Conservation (phyloP, 768 basidiomycete genomes). For the Tylopilus plumbeoviolaceoides region DNA sequence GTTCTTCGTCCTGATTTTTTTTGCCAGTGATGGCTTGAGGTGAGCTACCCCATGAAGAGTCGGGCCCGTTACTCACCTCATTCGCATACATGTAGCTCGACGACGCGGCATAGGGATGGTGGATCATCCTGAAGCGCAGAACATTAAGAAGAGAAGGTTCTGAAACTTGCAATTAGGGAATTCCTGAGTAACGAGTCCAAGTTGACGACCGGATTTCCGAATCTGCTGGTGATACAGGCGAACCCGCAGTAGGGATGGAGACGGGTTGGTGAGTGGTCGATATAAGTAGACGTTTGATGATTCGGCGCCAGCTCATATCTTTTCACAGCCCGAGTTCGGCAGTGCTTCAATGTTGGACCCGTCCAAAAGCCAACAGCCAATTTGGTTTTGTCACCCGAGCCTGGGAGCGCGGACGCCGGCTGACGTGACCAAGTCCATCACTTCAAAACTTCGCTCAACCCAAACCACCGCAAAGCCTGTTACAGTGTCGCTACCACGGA, state of each 20-base stretch:
- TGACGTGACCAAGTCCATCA: no score
- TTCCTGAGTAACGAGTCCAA: background rate
- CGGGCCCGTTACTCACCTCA: constrained; percentile 13
- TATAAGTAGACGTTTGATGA: no score
- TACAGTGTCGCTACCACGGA: no score
- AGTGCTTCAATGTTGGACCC: no score
- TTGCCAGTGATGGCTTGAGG: background rate
- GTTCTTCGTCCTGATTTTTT: constrained; percentile 10
- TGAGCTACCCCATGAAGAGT: background rate
- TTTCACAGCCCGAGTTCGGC: no score
- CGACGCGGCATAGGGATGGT: constrained; percentile 28
- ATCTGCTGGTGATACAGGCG: background rate
- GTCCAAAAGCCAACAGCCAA: no score
- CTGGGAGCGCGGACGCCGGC: no score
- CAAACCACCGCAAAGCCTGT: no score
- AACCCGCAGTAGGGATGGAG: background rate
- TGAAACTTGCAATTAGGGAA: background rate
- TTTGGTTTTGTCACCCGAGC: no score
- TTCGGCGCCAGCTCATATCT: no score
- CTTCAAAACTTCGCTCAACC: no score
- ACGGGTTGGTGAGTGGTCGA: no score
- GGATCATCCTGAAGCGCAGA: constrained; percentile 24
- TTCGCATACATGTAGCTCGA: constrained; percentile 25
- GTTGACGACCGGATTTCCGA: constrained; percentile 2
- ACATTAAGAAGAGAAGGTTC: constrained; percentile 11